Conservation (phyloP, 2,329 filamentous ascomycete genomes). For the Microcera coccophila region DNA sequence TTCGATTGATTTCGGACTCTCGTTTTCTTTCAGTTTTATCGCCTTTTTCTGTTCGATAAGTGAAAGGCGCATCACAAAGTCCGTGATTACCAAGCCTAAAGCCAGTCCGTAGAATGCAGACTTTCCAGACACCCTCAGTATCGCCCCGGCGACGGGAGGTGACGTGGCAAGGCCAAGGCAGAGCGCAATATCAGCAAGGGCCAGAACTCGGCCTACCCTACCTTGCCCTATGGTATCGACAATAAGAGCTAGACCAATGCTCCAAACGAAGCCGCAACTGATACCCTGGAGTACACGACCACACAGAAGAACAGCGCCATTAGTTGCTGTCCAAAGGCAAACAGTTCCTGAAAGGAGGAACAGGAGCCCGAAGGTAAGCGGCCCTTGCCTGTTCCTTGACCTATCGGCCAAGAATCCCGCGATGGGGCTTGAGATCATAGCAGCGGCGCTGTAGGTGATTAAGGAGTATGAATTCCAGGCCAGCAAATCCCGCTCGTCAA, state of each 20-base stretch:
- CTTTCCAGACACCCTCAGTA: constrained; percentile 4
- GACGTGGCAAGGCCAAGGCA: constrained; percentile 8
- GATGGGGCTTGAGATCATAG: constrained; percentile 7
- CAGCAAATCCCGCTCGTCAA: constrained; percentile 1
- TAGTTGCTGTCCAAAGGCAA: constrained; percentile 6
- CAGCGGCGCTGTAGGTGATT: constrained; percentile 9
- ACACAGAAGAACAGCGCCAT: constrained; percentile 1
- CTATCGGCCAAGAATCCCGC: constrained; percentile 11
- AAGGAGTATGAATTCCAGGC: constrained; percentile 9
- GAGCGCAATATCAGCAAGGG: constrained; percentile 10
- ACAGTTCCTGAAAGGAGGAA: constrained; percentile 7
- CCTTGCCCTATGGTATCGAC: constrained; percentile 7
- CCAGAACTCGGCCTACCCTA: constrained; percentile 5
- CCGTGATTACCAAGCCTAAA: constrained; percentile 7
- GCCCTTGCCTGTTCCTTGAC: constrained; percentile 6
- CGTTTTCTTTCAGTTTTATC: background rate
- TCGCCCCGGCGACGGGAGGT: constrained; percentile 5
- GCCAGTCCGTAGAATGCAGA: constrained; percentile 7
- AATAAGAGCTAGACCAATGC: constrained; percentile 13
- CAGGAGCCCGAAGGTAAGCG: constrained; percentile 6
- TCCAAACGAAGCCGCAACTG: constrained; percentile 11
- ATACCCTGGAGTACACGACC: constrained; percentile 9
- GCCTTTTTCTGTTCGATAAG: constrained; percentile 9
- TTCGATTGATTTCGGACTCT: background rate
- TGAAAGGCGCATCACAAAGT: constrained; percentile 10